Percentiles rank a stretch among this genome's conserved stretches.
These are phyloP conservation scores for Sparassis latifolia DNA, from an alignment of 1,284 basidiomycete genomes.

Conservation along the genomic window DNA sequence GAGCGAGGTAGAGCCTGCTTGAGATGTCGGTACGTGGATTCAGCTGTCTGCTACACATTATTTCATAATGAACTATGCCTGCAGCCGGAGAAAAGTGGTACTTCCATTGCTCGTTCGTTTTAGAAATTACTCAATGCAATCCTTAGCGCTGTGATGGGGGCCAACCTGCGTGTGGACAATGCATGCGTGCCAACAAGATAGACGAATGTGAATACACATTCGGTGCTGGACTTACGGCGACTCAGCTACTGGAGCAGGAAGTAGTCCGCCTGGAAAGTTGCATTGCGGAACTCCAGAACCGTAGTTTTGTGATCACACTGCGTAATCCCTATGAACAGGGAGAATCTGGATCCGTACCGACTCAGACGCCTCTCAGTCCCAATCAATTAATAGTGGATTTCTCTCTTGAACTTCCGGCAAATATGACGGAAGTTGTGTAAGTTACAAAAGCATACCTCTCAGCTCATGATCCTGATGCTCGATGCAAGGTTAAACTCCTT, in stretches of 20 bases:
- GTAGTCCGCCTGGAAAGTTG: constrained; percentile 19
- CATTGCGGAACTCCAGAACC: constrained; percentile 22
- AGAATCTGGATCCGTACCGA: constrained; percentile 1
- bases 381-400: not conserved
- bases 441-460: not conserved
- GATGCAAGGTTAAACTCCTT: constrained; percentile 28
- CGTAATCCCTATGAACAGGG: constrained; percentile 21
- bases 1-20: constrained; percentile 27
- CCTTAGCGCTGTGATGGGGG: constrained; percentile 24
- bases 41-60: not conserved
- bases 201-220: constrained; percentile 28
- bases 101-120: not conserved
- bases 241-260: constrained; percentile 23
- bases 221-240: constrained; percentile 19
- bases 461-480: not conserved
- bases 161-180: constrained; percentile 24
- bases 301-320: constrained; percentile 15
- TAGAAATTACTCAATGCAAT: not conserved
- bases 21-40: constrained; percentile 21
- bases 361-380: constrained; percentile 9
- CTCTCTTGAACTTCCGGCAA: not conserved
- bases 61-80: not conserved
- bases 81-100: constrained; percentile 27
- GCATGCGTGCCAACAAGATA: constrained; percentile 17
- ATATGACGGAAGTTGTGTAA: constrained; percentile 9